Conservation (phyloP, 495 filamentous ascomycete genomes). For the Penicillium riverlandense region DNA sequence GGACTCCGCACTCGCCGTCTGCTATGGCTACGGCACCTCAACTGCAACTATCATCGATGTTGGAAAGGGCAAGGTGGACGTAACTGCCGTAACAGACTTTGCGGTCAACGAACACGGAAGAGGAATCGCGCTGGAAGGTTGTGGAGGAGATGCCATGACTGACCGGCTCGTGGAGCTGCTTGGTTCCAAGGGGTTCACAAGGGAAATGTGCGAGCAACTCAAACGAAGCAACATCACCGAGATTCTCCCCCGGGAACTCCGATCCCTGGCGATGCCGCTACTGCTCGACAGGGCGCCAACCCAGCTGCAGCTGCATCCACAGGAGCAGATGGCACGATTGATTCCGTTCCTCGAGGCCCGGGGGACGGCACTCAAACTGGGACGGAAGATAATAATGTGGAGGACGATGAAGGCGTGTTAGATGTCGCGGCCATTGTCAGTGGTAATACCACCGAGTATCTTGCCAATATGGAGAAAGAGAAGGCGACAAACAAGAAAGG, state of each 20-base stretch:
- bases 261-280: slow-evolving; percentile 44
- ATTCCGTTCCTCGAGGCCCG: slow-evolving; percentile 40
- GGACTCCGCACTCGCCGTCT: slow-evolving; percentile 73
- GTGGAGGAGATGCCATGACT: slow-evolving; percentile 88
- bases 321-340: slow-evolving; percentile 34
- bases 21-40: slow-evolving; percentile 71
- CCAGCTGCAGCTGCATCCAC: slow-evolving; percentile 50
- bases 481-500: slow-evolving; percentile 65
- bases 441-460: slow-evolving; percentile 85
- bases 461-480: slow-evolving; percentile 86
- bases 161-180: slow-evolving; percentile 63
- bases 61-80: slow-evolving; percentile 82
- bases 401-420: slow-evolving; percentile 70
- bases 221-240: slow-evolving; percentile 88
- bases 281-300: slow-evolving; percentile 49
- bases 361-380: slow-evolving; percentile 45
- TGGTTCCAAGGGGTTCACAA: slow-evolving; percentile 58
- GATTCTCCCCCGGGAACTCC: slow-evolving; percentile 65
- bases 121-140: slow-evolving; percentile 55
- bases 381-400: slow-evolving; percentile 37
- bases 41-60: slow-evolving; percentile 83
- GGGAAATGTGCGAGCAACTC: slow-evolving; percentile 91
- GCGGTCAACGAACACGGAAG: slow-evolving; percentile 54
- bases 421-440: slow-evolving; percentile 94
- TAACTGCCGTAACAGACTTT: slow-evolving; percentile 81